phyloP scores from a whole-genome alignment of 441 rosid species.

The Adansonia rubrostipa region DNA sequence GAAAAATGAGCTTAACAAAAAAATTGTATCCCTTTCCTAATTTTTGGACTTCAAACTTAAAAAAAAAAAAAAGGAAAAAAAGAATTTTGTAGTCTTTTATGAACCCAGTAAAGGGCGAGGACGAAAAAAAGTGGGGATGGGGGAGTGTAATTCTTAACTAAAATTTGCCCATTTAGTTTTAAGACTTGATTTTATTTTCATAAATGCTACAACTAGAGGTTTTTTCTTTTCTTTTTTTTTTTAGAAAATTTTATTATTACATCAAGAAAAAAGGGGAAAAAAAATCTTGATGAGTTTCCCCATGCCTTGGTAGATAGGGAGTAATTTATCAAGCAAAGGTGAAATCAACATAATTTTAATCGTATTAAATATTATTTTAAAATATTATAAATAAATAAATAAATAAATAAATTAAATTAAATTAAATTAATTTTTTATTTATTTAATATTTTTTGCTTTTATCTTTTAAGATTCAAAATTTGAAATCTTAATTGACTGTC shows the following conservation, averaged over 20 bases:
- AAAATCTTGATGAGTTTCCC: background rate
- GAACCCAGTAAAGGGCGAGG: background rate
- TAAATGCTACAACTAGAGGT: background rate
- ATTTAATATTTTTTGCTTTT: background rate
- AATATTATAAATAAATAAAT: too few relatives aligned
- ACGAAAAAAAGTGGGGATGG: too few relatives aligned
- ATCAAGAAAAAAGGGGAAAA: too few relatives aligned
- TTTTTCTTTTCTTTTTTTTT: too few relatives aligned
- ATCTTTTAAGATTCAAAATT: background rate
- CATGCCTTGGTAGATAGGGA: too few relatives aligned
- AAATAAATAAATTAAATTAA: too few relatives aligned
- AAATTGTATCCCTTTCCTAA: background rate
- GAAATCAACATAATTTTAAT: too few relatives aligned
- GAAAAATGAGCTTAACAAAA: background rate
- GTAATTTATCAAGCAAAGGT: background rate
- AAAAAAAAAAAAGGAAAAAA: background rate
- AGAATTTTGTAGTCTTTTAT: conserved; percentile 26
- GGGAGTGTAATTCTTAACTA: too few relatives aligned
- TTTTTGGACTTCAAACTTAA: conserved; percentile 3
- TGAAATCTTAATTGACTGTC: background rate
- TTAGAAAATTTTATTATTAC: background rate
- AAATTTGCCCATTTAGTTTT: conserved; percentile 23
- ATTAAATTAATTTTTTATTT: too few relatives aligned
- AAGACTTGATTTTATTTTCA: background rate
- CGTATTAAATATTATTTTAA: too few relatives aligned